These are phyloP conservation scores for Fusarium hainanense DNA, from an alignment of 2,329 filamentous ascomycete genomes.

Conservation along the genomic window DNA sequence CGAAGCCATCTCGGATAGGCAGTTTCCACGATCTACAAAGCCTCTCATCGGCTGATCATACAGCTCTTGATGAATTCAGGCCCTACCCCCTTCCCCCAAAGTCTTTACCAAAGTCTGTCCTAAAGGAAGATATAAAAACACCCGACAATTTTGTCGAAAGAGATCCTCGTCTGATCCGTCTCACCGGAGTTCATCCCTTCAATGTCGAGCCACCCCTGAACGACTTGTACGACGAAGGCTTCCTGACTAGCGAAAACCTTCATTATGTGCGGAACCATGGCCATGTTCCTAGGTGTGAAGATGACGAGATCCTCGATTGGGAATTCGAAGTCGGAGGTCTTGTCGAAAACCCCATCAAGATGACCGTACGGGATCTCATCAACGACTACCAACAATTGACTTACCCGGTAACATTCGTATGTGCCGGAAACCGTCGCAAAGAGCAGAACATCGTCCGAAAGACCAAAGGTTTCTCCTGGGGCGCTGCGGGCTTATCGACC, in stretches of 20 bases:
- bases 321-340: constrained; percentile 85
- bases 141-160: constrained; percentile 84
- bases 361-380: constrained; percentile 79
- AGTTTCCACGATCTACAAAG: constrained; percentile 46
- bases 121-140: constrained; percentile 82
- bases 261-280: constrained; percentile 96
- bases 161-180: constrained; percentile 82
- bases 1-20: constrained; percentile 51
- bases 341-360: constrained; percentile 78
- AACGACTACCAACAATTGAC: constrained; percentile 83
- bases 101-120: constrained; percentile 68
- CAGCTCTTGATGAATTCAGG: constrained; percentile 25
- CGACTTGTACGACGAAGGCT: constrained; percentile 81
- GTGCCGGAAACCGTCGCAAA: constrained; percentile 90
- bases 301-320: constrained; percentile 81
- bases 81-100: constrained; percentile 76
- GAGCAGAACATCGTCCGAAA: constrained; percentile 93
- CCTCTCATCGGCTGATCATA: constrained; percentile 29
- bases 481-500: constrained; percentile 85
- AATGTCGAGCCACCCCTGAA: constrained; percentile 88
- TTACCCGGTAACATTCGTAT: constrained; percentile 88
- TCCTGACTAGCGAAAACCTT: constrained; percentile 86
- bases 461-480: constrained; percentile 95
- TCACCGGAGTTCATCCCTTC: constrained; percentile 91
- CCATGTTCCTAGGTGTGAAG: constrained; percentile 78